Conservation (phyloP, 2,329 filamentous ascomycete genomes). For the Monilinia polystroma region DNA sequence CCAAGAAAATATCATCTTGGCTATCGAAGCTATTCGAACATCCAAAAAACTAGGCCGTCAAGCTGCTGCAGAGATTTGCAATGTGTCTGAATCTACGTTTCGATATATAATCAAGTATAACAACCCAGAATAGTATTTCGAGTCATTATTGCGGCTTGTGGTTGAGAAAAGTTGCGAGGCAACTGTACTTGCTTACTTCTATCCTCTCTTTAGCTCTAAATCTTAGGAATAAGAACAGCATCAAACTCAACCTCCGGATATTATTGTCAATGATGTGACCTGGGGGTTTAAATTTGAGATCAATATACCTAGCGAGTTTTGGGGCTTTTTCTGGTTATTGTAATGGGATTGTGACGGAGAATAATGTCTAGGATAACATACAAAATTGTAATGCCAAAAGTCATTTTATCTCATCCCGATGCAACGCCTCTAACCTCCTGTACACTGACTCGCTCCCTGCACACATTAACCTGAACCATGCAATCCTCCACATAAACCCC, state of each 20-base stretch:
- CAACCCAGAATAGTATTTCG: too few species aligned
- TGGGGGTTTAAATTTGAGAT: background rate
- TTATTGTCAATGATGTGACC: background rate
- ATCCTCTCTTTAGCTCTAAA: too few species aligned
- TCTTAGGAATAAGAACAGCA: too few species aligned
- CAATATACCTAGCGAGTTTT: background rate
- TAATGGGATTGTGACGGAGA: background rate
- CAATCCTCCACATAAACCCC: slow-evolving; percentile 11
- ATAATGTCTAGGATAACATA: background rate
- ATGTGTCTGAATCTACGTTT: too few species aligned
- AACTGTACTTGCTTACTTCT: too few species aligned
- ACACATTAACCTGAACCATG: slow-evolving; percentile 6
- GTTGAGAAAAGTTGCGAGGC: too few species aligned
- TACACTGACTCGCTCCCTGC: background rate
- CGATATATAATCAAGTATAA: too few species aligned
- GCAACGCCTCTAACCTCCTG: background rate
- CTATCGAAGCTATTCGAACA: too few species aligned
- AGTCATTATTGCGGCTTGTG: too few species aligned
- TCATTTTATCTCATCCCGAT: background rate
- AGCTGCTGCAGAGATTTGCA: too few species aligned
- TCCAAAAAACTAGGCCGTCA: too few species aligned
- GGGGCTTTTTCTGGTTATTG: background rate
- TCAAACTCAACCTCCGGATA: background rate
- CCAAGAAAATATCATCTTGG: too few species aligned
- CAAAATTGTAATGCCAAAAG: background rate